Evolutionary conservation across 345 rosid species (phyloP).

Genomic region (Eucalyptus caleyi): DNA sequence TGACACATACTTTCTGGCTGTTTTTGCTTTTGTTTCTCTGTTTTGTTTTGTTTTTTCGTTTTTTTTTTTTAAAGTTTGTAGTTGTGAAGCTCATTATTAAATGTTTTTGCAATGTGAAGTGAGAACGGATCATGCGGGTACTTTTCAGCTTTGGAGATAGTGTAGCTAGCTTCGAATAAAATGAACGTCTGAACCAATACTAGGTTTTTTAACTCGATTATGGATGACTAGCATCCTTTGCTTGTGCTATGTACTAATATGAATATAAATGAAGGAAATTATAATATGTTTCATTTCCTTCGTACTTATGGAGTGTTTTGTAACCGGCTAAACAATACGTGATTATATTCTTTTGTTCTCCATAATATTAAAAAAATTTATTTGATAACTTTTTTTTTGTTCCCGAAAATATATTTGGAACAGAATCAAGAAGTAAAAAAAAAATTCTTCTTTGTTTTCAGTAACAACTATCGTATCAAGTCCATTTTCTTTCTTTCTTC

Average conservation of each 20-base stretch:
- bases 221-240: background rate
- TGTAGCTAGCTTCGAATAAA: background rate
- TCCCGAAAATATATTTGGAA: rapidly evolving
- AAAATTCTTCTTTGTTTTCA: rapidly evolving
- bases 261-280: background rate
- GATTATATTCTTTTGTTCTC: no score
- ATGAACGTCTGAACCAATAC: background rate
- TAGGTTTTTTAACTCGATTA: background rate
- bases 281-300: background rate
- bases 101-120: background rate
- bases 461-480: rapidly evolving
- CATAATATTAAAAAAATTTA: no score
- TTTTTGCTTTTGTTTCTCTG: background rate
- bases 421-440: no score
- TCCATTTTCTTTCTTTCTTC: no score
- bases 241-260: background rate
- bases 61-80: background rate
- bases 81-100: background rate
- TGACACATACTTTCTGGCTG: background rate
- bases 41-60: no score
- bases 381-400: no score
- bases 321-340: rapidly evolving
- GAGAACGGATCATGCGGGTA: background rate
- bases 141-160: background rate
- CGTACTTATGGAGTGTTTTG: rapidly evolving